phyloP scores from a whole-genome alignment of 768 basidiomycete species.

The Pleurotus pulmonarius region DNA sequence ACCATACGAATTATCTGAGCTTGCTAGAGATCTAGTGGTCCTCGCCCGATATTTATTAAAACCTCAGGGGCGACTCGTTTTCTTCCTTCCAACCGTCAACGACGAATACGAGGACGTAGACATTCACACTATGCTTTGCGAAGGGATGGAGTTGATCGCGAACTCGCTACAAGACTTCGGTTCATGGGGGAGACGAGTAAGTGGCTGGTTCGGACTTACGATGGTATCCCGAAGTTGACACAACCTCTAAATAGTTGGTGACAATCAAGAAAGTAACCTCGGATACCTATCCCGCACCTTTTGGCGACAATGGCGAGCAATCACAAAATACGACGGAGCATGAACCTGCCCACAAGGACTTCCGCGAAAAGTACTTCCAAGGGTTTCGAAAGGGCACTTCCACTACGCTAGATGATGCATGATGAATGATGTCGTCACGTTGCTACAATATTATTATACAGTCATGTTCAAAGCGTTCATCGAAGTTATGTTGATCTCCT shows the following conservation, averaged over 20 bases:
- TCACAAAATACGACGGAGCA: constrained; percentile 24
- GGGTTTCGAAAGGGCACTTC: constrained; percentile 56
- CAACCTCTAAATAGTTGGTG: constrained; percentile 56
- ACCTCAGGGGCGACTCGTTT: constrained; percentile 86
- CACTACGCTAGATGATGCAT: neutral
- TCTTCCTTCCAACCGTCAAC: constrained; percentile 90
- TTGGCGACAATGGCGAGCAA: constrained; percentile 37
- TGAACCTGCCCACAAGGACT: constrained; percentile 84
- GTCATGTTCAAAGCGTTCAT: neutral
- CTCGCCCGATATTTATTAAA: constrained; percentile 82
- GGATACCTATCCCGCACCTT: constrained; percentile 43
- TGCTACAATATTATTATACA: neutral
- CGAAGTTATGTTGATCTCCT: neutral
- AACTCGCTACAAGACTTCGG: constrained; percentile 94
- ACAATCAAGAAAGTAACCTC: constrained; percentile 75
- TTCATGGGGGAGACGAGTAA: constrained; percentile 88
- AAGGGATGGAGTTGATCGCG: constrained; percentile 84
- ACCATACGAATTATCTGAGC: constrained; percentile 87
- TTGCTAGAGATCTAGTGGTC: constrained; percentile 77
- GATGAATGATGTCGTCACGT: neutral
- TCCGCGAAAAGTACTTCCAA: constrained; percentile 84
- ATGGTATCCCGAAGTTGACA: too few species aligned
- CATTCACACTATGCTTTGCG: constrained; percentile 69
- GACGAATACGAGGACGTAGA: constrained; percentile 91
- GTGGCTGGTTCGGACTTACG: constrained; percentile 20